Conservation (phyloP, 2,329 filamentous ascomycete species). For the Lomentospora prolificans region DNA sequence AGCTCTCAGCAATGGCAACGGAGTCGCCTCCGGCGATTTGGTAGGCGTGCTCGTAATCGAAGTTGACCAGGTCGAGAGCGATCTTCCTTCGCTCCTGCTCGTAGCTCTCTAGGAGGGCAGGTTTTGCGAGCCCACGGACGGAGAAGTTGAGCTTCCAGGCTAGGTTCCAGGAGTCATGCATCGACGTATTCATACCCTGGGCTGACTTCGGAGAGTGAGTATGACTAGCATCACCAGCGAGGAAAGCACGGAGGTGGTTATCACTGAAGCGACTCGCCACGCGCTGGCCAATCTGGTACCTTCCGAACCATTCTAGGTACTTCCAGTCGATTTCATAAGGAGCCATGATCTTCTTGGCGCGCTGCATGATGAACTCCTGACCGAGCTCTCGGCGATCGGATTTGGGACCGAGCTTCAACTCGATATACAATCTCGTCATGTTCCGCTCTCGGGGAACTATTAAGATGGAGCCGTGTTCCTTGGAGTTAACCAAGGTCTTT, state of each 20-base stretch:
- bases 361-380: slow-evolving; percentile 61
- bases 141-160: slow-evolving; percentile 41
- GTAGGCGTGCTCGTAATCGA: slow-evolving; percentile 48
- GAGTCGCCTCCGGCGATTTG: slow-evolving; percentile 53
- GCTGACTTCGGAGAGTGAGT: slow-evolving; percentile 65
- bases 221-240: slow-evolving; percentile 61
- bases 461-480: slow-evolving; percentile 59
- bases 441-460: slow-evolving; percentile 65
- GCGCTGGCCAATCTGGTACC: slow-evolving; percentile 61
- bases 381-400: slow-evolving; percentile 32
- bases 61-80: slow-evolving; percentile 48
- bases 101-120: slow-evolving; percentile 48
- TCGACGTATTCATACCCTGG: slow-evolving; percentile 56
- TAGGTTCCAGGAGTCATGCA: slow-evolving; percentile 53
- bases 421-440: slow-evolving; percentile 55
- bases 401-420: slow-evolving; percentile 38
- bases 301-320: slow-evolving; percentile 60
- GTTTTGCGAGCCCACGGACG: slow-evolving; percentile 45
- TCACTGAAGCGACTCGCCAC: slow-evolving; percentile 61
- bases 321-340: slow-evolving; percentile 49
- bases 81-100: slow-evolving; percentile 54
- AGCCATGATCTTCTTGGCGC: slow-evolving; percentile 50
- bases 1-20: slow-evolving; percentile 55
- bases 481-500: slow-evolving; percentile 59
- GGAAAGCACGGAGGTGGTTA: slow-evolving; percentile 50